Evolutionary conservation across 305 asterid genomes (phyloP).

Genomic region (Rubia peregrina): DNA sequence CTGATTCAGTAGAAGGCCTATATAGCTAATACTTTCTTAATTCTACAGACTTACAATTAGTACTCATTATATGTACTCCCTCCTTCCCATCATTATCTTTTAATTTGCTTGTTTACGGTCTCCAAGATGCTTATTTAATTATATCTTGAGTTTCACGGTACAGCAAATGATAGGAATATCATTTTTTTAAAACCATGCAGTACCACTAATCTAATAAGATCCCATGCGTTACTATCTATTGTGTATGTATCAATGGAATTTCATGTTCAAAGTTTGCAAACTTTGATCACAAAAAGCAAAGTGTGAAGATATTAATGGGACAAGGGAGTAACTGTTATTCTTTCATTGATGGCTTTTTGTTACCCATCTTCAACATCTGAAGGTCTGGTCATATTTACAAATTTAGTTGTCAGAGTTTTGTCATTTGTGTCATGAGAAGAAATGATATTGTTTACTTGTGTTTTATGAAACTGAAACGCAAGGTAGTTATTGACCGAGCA

Average conservation of each 20-base stretch:
- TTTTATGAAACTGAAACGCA: conserved; percentile 1
- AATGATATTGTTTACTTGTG: neutral
- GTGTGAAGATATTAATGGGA: neutral
- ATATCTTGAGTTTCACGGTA: neutral
- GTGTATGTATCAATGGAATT: neutral
- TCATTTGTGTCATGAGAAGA: neutral
- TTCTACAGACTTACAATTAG: neutral
- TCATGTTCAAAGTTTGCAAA: neutral
- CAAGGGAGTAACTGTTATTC: neutral
- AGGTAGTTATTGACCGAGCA: conserved; percentile 5
- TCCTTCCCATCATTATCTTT: neutral
- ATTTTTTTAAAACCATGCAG: neutral
- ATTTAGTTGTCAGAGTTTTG: neutral
- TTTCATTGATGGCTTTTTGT: neutral
- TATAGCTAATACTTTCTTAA: neutral
- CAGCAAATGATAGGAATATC: too few relatives aligned
- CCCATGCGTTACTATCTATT: neutral
- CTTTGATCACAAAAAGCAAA: neutral
- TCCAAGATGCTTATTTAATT: neutral
- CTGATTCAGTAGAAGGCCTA: neutral
- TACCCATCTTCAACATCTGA: neutral
- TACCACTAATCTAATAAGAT: neutral
- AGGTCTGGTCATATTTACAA: neutral
- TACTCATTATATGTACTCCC: neutral
- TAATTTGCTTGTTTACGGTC: neutral